These are phyloP conservation scores for Syzygium syzygioides DNA, from an alignment of 441 rosid species.

Conservation along the genomic window DNA sequence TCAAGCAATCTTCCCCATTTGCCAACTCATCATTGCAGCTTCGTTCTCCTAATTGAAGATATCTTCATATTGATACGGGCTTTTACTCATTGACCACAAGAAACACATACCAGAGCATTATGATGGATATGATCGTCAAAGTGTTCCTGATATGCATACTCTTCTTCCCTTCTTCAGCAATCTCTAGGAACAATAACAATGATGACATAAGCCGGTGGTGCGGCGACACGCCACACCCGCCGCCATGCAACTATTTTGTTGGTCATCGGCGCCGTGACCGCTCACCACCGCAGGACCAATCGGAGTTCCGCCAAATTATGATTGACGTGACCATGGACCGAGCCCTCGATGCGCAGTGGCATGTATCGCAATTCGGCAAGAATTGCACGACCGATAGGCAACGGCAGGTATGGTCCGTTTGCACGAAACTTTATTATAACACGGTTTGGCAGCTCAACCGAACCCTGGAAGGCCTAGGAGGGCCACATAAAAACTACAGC, in stretches of 20 bases:
- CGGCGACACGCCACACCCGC: background rate
- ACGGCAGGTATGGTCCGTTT: background rate
- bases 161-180: background rate
- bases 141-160: background rate
- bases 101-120: background rate
- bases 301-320: conserved; percentile 6
- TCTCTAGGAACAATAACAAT: background rate
- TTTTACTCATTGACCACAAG: background rate
- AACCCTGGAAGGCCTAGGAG: conserved; percentile 1
- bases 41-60: background rate
- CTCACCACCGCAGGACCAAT: background rate
- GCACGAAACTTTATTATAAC: conserved; percentile 1
- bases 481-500: background rate
- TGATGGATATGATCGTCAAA: background rate
- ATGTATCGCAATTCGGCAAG: background rate
- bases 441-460: conserved; percentile 8
- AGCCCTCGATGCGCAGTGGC: background rate
- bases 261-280: background rate
- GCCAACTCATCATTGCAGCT: background rate
- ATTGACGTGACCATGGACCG: conserved; percentile 4
- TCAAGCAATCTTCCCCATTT: background rate
- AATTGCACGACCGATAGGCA: background rate
- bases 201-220: conserved; percentile 4
- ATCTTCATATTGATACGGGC: background rate
- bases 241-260: conserved; percentile 3